These are phyloP conservation scores for Leccinum subgranulosum DNA, from an alignment of 768 basidiomycete species.

Conservation along the genomic window DNA sequence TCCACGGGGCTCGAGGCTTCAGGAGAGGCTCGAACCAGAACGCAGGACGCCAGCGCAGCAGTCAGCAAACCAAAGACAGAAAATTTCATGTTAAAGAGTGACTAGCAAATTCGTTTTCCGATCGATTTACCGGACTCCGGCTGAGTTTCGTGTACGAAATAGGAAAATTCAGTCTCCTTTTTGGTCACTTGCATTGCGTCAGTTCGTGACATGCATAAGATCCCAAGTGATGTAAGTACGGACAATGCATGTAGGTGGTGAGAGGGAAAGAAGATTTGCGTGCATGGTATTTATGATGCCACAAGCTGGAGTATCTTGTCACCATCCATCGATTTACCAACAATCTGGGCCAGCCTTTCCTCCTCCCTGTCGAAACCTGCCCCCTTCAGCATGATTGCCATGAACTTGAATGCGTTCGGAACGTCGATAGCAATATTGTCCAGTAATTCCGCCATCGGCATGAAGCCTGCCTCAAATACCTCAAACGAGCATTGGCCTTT, in stretches of 20 bases:
- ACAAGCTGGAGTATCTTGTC: slow-evolving; percentile 59
- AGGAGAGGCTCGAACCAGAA: background rate
- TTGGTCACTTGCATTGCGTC: too few relatives aligned
- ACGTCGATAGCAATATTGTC: slow-evolving; percentile 91
- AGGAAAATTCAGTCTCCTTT: background rate
- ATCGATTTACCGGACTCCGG: too few relatives aligned
- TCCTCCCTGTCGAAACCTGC: slow-evolving; percentile 58
- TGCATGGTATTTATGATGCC: slow-evolving; percentile 32
- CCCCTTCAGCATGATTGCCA: slow-evolving; percentile 72
- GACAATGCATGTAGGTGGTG: too few relatives aligned
- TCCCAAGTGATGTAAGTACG: too few relatives aligned
- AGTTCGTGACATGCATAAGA: too few relatives aligned
- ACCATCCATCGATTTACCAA: slow-evolving; percentile 57
- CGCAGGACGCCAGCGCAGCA: too few relatives aligned
- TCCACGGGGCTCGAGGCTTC: background rate
- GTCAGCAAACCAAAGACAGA: too few relatives aligned
- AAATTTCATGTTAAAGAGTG: too few relatives aligned
- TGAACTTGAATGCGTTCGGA: slow-evolving; percentile 76
- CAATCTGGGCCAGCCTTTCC: slow-evolving; percentile 52
- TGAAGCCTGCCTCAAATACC: slow-evolving; percentile 74
- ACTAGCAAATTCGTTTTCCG: too few relatives aligned
- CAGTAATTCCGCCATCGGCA: slow-evolving; percentile 65
- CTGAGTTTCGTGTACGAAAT: background rate
- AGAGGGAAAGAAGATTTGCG: too few relatives aligned
- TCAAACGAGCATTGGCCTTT: slow-evolving; percentile 58